phyloP scores from a whole-genome alignment of 2,329 filamentous ascomycete genomes.

The Beauveria asiatica region DNA sequence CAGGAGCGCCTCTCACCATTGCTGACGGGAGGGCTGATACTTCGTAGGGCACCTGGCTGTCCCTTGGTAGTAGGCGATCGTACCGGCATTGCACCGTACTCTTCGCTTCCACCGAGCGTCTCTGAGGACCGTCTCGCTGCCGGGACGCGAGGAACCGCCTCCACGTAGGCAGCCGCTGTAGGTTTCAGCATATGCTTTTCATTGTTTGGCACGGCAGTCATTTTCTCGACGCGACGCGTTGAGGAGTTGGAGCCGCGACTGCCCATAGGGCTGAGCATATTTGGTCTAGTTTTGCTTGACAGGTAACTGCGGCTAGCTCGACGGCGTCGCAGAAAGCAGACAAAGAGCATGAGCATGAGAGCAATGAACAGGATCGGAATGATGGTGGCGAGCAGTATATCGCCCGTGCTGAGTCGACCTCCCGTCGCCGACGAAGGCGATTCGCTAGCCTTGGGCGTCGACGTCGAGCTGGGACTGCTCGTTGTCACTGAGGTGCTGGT shows the following conservation, averaged over 20 bases:
- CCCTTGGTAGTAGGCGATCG: neutral
- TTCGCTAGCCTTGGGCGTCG: conserved; percentile 18
- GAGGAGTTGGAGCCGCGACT: conserved; percentile 19
- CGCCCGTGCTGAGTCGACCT: conserved; percentile 22
- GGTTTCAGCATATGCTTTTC: conserved; percentile 15
- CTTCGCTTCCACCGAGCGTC: conserved; percentile 18
- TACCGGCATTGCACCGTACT: conserved; percentile 4
- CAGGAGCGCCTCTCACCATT: conserved; percentile 6
- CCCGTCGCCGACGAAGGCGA: conserved; percentile 12
- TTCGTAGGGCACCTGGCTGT: neutral
- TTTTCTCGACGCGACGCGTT: conserved; percentile 18
- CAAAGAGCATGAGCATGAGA: conserved; percentile 24
- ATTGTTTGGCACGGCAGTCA: conserved; percentile 9
- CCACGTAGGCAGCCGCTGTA: conserved; percentile 17
- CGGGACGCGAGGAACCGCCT: conserved; percentile 18
- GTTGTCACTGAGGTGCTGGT: conserved; percentile 15
- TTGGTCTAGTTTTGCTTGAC: conserved; percentile 22
- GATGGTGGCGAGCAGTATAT: conserved; percentile 35
- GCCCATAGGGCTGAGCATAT: conserved; percentile 25
- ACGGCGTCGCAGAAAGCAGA: conserved; percentile 26
- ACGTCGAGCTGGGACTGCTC: conserved; percentile 18
- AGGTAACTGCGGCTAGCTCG: conserved; percentile 21
- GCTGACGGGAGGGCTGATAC: conserved; percentile 2
- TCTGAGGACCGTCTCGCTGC: conserved; percentile 19
- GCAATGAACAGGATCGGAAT: conserved; percentile 32